These are phyloP conservation scores for Tylopilus sp. DNA, from an alignment of 768 basidiomycete species.

Conservation along the genomic window DNA sequence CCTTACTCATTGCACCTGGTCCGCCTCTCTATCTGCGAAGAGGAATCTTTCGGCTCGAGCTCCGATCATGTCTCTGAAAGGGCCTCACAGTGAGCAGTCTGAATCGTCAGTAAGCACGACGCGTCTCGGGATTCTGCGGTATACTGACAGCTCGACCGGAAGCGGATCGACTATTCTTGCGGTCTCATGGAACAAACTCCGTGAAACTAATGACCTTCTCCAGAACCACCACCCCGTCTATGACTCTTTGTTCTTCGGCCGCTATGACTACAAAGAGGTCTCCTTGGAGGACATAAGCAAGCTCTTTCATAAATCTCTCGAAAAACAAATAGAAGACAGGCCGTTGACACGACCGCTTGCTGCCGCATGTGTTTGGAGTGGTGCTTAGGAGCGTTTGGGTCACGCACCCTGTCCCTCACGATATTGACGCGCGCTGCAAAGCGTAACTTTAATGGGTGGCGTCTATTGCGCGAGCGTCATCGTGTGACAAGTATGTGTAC, in stretches of 20 bases:
- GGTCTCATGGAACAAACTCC: slow-evolving; percentile 72
- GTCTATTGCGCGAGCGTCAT: too few relatives aligned
- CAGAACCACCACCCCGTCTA: slow-evolving; percentile 86
- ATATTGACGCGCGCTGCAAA: too few relatives aligned
- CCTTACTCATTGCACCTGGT: too few relatives aligned
- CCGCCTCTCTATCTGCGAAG: slow-evolving; percentile 96
- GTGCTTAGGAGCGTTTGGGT: too few relatives aligned
- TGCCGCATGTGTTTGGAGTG: too few relatives aligned
- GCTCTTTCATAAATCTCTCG: slow-evolving; percentile 77
- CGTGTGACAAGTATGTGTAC: too few relatives aligned
- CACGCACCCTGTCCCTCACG: too few relatives aligned
- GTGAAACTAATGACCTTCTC: slow-evolving; percentile 90
- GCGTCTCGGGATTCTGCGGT: slow-evolving; percentile 3
- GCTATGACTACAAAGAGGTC: slow-evolving; percentile 99
- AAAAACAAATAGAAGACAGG: too few relatives aligned
- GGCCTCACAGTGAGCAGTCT: slow-evolving; percentile 99
- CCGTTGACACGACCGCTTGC: too few relatives aligned
- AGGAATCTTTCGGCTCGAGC: slow-evolving; percentile 98
- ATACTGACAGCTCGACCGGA: slow-evolving; percentile 2
- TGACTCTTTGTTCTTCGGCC: slow-evolving; percentile 97
- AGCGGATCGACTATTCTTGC: slow-evolving; percentile 98
- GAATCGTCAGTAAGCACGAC: slow-evolving; percentile 68
- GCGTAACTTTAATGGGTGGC: too few relatives aligned
- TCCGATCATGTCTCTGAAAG: slow-evolving; percentile 99
- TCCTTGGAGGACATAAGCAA: slow-evolving; percentile 85